Evolutionary conservation across 2,329 filamentous ascomycete genomes (phyloP), one percentile per base, ranked within the genome.

Genomic region (Samsoniella hepiali): DNA sequence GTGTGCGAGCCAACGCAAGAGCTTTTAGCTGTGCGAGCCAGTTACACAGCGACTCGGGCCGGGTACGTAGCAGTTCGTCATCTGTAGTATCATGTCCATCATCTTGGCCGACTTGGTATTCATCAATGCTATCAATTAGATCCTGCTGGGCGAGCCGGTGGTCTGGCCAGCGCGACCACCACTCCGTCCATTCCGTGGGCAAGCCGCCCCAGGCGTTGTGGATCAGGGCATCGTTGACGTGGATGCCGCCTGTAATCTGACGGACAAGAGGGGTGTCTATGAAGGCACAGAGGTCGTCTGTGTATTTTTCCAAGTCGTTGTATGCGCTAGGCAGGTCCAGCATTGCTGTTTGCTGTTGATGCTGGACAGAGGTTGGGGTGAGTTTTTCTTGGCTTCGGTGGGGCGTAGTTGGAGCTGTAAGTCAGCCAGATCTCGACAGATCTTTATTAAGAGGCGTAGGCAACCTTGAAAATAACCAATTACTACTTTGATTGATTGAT

Each of bases 211-310:
- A 75, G 11, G 72, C 72, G 59, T 71, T 53, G 45, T 69, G 42
- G 56, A 74, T 71, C 36, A 75, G 58, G 2, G 73, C 70, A 62
- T 75, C 73, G 47, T 75, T 75, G 59, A 74, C 73, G 58, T 75
- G 73, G 36, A 75, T 70, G n/a, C 69, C 72, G 3, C 73, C 73
- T 1, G 72, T 72, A 38, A 75, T 70, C 36, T 75, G 73, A 7
- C 68, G 70, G 11, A 74, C 66, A 13, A 75, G 63, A 5, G 72
- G 66, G 7, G 71, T 67, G 5, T 64, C 47, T n/a, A 72, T 63
- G 36, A 75, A 72, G 1, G 59, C 44, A 6, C 60, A 62, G 0
- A 75, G 65, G 7, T 69, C 58, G 2, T 68, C 38, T 3, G 70
- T 68, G 51, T 73, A 73, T 29, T 58, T 49, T 34, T 67, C 53